Percentiles rank a stretch among this genome's conserved stretches.
These are phyloP conservation scores for Astragalus membranaceus DNA, from an alignment of 306 rosid species.

Conservation along the genomic window DNA sequence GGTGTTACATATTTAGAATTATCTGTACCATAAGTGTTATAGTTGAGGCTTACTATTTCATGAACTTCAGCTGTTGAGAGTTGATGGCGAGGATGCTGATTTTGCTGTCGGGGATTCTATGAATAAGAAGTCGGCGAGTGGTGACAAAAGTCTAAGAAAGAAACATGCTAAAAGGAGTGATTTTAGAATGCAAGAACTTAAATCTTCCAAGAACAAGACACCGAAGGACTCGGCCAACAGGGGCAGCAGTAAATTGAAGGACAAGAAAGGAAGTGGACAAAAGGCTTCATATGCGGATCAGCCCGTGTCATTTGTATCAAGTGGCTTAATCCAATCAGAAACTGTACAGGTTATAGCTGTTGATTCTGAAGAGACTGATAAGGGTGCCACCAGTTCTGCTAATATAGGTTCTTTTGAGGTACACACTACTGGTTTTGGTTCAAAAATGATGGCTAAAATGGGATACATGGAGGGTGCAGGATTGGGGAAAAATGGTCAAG, in stretches of 20 bases:
- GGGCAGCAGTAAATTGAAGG: conserved; percentile 38
- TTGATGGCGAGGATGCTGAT: conserved; percentile 54
- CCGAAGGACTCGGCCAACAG: conserved; percentile 31
- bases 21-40: neutral
- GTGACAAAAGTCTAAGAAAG: conserved; percentile 34
- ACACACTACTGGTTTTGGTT: conserved; percentile 93
- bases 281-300: conserved; percentile 52
- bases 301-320: conserved; percentile 75
- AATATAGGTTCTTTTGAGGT: conserved; percentile 63
- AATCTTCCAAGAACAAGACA: conserved; percentile 30
- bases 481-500: conserved; percentile 84
- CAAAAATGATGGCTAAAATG: conserved; percentile 96
- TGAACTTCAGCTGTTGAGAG: conserved; percentile 59
- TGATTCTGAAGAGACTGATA: conserved; percentile 36
- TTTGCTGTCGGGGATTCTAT: conserved; percentile 44
- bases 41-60: conserved; percentile 3
- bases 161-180: conserved; percentile 37
- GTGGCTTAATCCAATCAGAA: conserved; percentile 55
- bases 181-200: conserved; percentile 24
- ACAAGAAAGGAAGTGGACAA: conserved; percentile 40
- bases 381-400: conserved; percentile 26
- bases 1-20: neutral
- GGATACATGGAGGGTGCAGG: conserved; percentile 81
- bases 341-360: conserved; percentile 23
- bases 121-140: conserved; percentile 32